Percentiles rank a stretch among this genome's conserved stretches.
These are phyloP conservation scores for Hypoxylon rubiginosum DNA, from an alignment of 2,329 filamentous ascomycete species.

Conservation along the genomic window DNA sequence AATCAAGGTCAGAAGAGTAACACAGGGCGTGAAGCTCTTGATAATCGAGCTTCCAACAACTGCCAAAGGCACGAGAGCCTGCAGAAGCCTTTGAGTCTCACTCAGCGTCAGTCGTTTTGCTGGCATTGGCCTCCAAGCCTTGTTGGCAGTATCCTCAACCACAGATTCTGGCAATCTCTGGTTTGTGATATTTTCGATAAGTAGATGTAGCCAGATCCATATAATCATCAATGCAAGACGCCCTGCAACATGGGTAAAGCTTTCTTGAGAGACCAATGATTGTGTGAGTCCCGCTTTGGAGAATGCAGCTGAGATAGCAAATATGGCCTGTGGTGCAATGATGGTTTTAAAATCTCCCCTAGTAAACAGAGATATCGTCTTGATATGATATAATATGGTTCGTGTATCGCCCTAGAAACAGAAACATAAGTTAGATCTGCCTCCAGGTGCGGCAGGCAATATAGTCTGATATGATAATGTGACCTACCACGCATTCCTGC, in stretches of 20 bases:
- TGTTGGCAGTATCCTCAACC: constrained; percentile 50
- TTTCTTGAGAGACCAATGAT: not conserved
- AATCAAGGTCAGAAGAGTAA: constrained; percentile 45
- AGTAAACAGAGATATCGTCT: constrained; percentile 50
- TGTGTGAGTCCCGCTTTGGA: not conserved
- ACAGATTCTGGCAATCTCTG: constrained; percentile 44
- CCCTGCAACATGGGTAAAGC: constrained; percentile 6
- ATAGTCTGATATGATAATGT: no score
- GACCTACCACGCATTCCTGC: no score
- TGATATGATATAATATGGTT: constrained; percentile 38
- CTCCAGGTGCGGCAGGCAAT: no score
- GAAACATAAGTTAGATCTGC: no score
- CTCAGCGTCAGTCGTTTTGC: no score
- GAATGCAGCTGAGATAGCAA: no score
- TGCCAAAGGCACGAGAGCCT: no score
- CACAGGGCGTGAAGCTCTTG: constrained; percentile 22
- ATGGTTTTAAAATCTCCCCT: constrained; percentile 54
- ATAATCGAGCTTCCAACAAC: not conserved
- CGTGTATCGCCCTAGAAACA: no score
- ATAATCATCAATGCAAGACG: constrained; percentile 7
- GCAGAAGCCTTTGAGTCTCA: constrained; percentile 32
- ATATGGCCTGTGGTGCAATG: constrained; percentile 50
- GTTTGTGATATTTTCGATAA: constrained; percentile 49
- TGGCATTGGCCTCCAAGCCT: constrained; percentile 52
- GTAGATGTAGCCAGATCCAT: constrained; percentile 49